Base-by-base conservation (phyloP, 768 basidiomycete species). In the Steccherinum ochraceum region DNA sequence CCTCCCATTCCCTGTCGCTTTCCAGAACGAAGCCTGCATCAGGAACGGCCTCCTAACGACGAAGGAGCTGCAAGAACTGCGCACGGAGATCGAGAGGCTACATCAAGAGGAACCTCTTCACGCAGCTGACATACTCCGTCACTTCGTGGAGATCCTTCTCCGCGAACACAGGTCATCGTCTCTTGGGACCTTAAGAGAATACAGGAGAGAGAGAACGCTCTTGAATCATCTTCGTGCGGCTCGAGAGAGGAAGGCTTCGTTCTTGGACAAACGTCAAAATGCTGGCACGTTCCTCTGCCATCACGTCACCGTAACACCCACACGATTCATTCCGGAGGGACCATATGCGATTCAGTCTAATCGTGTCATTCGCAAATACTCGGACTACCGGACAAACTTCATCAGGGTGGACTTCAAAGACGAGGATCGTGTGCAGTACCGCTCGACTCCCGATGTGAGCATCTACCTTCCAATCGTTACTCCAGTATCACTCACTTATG, bases 321-420 rank as follows among this genome's bases (percentile, higher is more conserved):
- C 86, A 7, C 76, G 85, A 19, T 68, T 85, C 50, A 67, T 88
- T 11, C 66, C 91, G 5, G 87, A 90, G 67, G 90, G 90, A 0
- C 90, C 90, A 1, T 84, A 81, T 52, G 62, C 80, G 0, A 78
- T 79, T 21, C 84, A 91, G 58, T 87, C 88, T 3, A 94, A 94
- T 53, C 78, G 86, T 0, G 78, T 92, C 48, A 83, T 94, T 54
- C 82, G 91, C 1, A 67, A 72, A 48, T 93, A 83, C 50, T 62
- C 68, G 43, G 75, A 73, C 0, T 78, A 76, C 51, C 72, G 83
- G 43, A 78, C 87, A 24, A 70, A 79, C 57, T 94, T 94, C 61
- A 61, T 94, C 24, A 82, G 92, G 10, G 89, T 93, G 21, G 83
- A 88, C 56, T 90, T 93, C 59, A 78, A 84, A 3, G 91, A 93